Percentiles rank a stretch among this genome's conserved stretches.
phyloP scores from a whole-genome alignment of 192 early-diverging fungal genomes.

The Coemansia sp. region DNA sequence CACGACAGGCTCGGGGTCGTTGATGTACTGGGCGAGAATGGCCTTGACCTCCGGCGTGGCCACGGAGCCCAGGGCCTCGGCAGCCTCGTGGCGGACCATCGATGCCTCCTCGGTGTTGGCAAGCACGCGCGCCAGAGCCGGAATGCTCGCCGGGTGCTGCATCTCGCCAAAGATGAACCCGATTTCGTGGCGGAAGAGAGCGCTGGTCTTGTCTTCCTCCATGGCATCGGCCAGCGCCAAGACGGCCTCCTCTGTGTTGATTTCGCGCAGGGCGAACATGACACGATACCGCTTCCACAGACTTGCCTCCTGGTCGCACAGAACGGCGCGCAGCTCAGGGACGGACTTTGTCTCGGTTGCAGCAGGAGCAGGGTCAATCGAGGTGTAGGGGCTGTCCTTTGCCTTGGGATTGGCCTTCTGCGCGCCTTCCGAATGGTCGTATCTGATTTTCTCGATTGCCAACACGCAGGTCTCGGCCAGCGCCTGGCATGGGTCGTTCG shows the following conservation, averaged over 20 bases:
- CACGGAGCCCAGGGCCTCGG: constrained; percentile 95
- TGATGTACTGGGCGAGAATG: constrained; percentile 68
- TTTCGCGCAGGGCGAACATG: constrained; percentile 93
- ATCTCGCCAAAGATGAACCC: constrained; percentile 98
- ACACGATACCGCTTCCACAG: constrained; percentile 92
- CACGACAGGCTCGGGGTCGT: constrained; percentile 81
- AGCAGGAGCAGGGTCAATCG: constrained; percentile 93
- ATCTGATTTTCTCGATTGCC: constrained; percentile 83
- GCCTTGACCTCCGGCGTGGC: constrained; percentile 83
- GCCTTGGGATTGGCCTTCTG: constrained; percentile 23
- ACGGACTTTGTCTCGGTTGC: constrained; percentile 61
- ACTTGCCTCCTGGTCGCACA: constrained; percentile 68
- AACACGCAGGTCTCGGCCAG: constrained; percentile 90
- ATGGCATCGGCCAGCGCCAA: constrained; percentile 83
- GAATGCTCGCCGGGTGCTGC: constrained; percentile 88
- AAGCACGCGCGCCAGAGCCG: constrained; percentile 77
- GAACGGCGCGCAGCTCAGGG: constrained; percentile 61
- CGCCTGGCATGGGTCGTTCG: constrained; percentile 65
- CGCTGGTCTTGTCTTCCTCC: constrained; percentile 65
- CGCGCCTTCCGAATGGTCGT: constrained; percentile 59
- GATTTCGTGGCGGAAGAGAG: constrained; percentile 92
- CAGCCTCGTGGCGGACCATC: constrained; percentile 98
- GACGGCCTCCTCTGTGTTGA: constrained; percentile 78
- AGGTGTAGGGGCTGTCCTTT: constrained; percentile 61
- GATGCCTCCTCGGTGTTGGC: constrained; percentile 71